A percentile compares a stretch with the other conserved stretches of the same genome.
Evolutionary conservation across 2,329 filamentous ascomycete species (phyloP).

Genomic region (Fusarium sp.): DNA sequence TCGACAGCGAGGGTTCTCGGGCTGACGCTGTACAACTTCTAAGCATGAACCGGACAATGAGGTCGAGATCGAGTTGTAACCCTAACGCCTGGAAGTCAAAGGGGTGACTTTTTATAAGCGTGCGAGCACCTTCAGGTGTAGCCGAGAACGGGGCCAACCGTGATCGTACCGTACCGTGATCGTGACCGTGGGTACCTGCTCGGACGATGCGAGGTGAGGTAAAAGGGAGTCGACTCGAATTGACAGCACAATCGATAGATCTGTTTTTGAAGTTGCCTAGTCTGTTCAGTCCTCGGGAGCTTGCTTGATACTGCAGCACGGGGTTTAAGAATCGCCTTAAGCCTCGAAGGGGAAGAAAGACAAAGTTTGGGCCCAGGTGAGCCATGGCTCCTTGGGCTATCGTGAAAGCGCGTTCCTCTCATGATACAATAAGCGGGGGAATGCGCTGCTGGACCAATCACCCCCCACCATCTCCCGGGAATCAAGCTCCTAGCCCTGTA

Average conservation of each 20-base stretch:
- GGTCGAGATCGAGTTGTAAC: constrained; percentile 1
- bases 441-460: constrained; percentile 46
- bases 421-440: constrained; percentile 55
- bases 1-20: constrained; percentile 44
- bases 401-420: constrained; percentile 46
- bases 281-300: not conserved
- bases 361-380: constrained; percentile 42
- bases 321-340: constrained; percentile 37
- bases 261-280: not conserved
- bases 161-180: constrained; percentile 23
- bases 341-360: constrained; percentile 38
- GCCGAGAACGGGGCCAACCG: constrained; percentile 28
- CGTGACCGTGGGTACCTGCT: constrained; percentile 31
- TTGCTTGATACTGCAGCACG: constrained; percentile 14
- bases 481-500: constrained; percentile 40
- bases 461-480: constrained; percentile 30
- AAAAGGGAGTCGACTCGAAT: constrained; percentile 4
- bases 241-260: constrained; percentile 8
- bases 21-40: constrained; percentile 37
- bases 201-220: constrained; percentile 2
- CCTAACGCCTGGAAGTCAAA: constrained; percentile 20
- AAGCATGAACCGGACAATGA: constrained; percentile 6
- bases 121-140: constrained; percentile 17
- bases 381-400: constrained; percentile 32
- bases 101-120: constrained; percentile 2